phyloP scores from a whole-genome alignment of 2,329 filamentous ascomycete species.

The Seiridium cupressi region DNA sequence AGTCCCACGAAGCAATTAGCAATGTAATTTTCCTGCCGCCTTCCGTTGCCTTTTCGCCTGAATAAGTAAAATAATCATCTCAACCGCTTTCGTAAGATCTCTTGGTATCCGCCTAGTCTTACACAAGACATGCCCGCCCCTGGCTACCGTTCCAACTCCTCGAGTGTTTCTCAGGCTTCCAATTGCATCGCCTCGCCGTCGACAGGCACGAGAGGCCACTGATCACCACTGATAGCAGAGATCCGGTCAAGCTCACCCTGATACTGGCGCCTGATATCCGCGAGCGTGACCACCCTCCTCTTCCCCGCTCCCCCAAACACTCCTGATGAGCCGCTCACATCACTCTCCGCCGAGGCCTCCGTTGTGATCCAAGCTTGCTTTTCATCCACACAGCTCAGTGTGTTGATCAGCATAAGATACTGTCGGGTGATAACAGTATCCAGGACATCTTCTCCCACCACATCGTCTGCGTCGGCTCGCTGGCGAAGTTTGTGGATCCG shows the following conservation, averaged over 20 bases:
- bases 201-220: conserved; percentile 71
- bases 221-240: conserved; percentile 82
- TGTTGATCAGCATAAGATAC: conserved; percentile 91
- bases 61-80: neutral
- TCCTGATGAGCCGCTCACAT: neutral
- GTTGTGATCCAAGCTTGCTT: conserved; percentile 76
- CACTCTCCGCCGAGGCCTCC: conserved; percentile 30
- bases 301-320: conserved; percentile 35
- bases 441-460: conserved; percentile 52
- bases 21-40: conserved; percentile 1
- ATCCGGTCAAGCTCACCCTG: conserved; percentile 86
- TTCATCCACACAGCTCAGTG: conserved; percentile 78
- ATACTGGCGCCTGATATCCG: conserved; percentile 85
- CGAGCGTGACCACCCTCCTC: conserved; percentile 79
- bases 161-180: neutral
- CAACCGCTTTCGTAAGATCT: neutral
- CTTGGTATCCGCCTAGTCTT: neutral
- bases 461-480: conserved; percentile 57
- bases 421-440: conserved; percentile 69
- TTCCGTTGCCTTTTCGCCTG: neutral
- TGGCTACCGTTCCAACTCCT: neutral
- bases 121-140: neutral
- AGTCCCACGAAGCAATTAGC: neutral
- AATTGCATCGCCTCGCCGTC: conserved; percentile 52
- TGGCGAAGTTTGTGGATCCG: conserved; percentile 61